A percentile compares a stretch with the other conserved stretches of the same genome.
Conservation (phyloP, 225 moss, liverwort and hornwort genomes). For the Ulota crispa region DNA sequence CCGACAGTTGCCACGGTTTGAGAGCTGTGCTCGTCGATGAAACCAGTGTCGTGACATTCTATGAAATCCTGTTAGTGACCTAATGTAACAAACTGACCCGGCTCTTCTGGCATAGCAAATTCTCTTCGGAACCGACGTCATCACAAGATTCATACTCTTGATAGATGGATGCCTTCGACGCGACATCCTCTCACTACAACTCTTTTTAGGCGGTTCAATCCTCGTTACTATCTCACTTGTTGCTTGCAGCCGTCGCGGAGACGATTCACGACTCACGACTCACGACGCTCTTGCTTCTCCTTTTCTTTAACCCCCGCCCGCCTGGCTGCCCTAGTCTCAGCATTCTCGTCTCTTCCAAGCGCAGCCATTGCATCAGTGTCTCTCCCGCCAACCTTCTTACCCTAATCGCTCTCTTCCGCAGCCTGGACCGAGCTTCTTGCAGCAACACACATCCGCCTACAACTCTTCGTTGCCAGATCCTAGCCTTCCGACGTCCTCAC, state of each 20-base stretch:
- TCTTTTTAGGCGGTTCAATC: too few relatives aligned
- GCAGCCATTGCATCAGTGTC: not conserved
- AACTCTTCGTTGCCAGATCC: not conserved
- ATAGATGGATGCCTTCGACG: too few relatives aligned
- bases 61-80: too few relatives aligned
- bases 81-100: too few relatives aligned
- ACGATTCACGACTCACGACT: not conserved
- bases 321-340: not conserved
- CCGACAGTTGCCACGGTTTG: not conserved
- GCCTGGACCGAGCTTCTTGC: not conserved
- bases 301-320: not conserved
- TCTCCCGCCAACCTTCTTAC: not conserved
- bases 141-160: too few relatives aligned
- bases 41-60: not conserved
- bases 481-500: not conserved
- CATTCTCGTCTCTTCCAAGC: not conserved
- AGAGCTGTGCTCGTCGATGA: not conserved
- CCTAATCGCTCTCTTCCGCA: conserved; percentile 4
- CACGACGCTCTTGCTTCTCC: not conserved
- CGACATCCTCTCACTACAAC: too few relatives aligned
- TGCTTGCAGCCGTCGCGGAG: not conserved
- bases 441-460: not conserved
- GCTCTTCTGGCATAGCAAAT: too few relatives aligned
- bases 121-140: too few relatives aligned
- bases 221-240: conserved; percentile 9